phyloP scores from a whole-genome alignment of 805 yeast species.

The Candida mattraensis region DNA sequence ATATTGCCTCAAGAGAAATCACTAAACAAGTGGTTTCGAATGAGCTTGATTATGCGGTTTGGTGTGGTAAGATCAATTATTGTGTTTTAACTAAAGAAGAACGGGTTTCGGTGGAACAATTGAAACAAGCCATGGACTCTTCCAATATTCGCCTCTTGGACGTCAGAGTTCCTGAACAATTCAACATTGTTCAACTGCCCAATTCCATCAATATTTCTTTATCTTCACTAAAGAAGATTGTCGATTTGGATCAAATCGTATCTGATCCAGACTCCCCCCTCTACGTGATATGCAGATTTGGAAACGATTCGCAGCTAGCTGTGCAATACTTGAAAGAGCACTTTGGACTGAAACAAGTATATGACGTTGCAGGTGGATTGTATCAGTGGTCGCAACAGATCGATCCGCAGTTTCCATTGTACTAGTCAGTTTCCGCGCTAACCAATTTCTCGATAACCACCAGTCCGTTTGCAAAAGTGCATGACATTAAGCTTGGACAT shows the following conservation, averaged over 20 bases:
- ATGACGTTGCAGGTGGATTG: slow-evolving; percentile 80
- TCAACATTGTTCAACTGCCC: slow-evolving; percentile 59
- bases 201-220: slow-evolving; percentile 65
- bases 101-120: slow-evolving; percentile 47
- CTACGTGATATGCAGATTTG: slow-evolving; percentile 77
- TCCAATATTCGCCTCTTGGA: slow-evolving; percentile 49
- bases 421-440: slow-evolving; percentile 36
- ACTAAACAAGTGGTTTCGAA: slow-evolving; percentile 45
- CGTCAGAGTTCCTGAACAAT: slow-evolving; percentile 82
- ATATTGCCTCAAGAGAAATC: slow-evolving; percentile 50
- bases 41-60: slow-evolving; percentile 63
- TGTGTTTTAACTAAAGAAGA: slow-evolving; percentile 44
- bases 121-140: slow-evolving; percentile 15
- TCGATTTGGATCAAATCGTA: slow-evolving; percentile 13
- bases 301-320: slow-evolving; percentile 88
- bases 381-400: slow-evolving; percentile 61
- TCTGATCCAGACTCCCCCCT: slow-evolving; percentile 29
- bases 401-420: slow-evolving; percentile 63
- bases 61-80: slow-evolving; percentile 66
- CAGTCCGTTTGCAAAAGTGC: slow-evolving; percentile 31
- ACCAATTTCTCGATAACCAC: slow-evolving; percentile 29
- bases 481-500: slow-evolving; percentile 21
- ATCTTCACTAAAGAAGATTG: slow-evolving; percentile 41
- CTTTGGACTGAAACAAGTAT: slow-evolving; percentile 48
- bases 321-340: slow-evolving; percentile 53